Percentiles rank a stretch among this genome's conserved stretches.
These are phyloP conservation scores for Leishmania gerbilli DNA, from an alignment of 208 protist species.

Conservation along the genomic window DNA sequence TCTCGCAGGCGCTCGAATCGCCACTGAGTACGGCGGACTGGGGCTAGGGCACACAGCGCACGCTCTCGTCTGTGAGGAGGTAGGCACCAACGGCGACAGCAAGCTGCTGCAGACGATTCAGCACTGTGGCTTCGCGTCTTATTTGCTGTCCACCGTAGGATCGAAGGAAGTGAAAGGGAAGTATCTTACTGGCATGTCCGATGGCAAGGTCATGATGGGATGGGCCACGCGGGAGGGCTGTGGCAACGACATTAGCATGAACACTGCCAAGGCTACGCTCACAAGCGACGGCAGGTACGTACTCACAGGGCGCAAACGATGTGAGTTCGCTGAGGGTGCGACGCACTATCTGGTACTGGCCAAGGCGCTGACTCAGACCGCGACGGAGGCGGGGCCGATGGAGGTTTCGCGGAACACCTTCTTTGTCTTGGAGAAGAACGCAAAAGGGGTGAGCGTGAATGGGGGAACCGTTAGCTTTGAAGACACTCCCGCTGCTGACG, in stretches of 20 bases:
- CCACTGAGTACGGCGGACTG: constrained; percentile 83
- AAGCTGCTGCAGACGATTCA: constrained; percentile 59
- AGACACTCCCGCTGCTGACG: constrained; percentile 50
- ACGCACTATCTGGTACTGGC: constrained; percentile 87
- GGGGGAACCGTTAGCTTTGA: constrained; percentile 43
- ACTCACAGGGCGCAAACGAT: constrained; percentile 69
- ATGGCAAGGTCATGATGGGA: constrained; percentile 74
- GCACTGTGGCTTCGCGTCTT: constrained; percentile 65
- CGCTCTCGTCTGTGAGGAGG: constrained; percentile 78
- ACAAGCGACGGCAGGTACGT: constrained; percentile 41
- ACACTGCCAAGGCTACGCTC: constrained; percentile 36
- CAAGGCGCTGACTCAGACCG: constrained; percentile 69
- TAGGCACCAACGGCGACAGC: constrained; percentile 58
- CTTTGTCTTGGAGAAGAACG: constrained; percentile 72
- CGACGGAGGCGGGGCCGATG: constrained; percentile 56
- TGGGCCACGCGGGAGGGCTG: constrained; percentile 76
- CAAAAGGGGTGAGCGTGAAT: constrained; percentile 43
- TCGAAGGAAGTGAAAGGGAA: constrained; percentile 81
- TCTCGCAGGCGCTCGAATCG: constrained; percentile 70
- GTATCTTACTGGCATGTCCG: constrained; percentile 88
- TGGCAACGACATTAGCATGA: constrained; percentile 89
- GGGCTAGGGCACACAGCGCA: constrained; percentile 79
- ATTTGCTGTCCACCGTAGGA: constrained; percentile 68
- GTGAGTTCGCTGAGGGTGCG: constrained; percentile 48
- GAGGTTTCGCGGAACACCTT: constrained; percentile 68